Conservation (phyloP, 352 stramenopile genomes). For the Globisporangium orthogonon region DNA sequence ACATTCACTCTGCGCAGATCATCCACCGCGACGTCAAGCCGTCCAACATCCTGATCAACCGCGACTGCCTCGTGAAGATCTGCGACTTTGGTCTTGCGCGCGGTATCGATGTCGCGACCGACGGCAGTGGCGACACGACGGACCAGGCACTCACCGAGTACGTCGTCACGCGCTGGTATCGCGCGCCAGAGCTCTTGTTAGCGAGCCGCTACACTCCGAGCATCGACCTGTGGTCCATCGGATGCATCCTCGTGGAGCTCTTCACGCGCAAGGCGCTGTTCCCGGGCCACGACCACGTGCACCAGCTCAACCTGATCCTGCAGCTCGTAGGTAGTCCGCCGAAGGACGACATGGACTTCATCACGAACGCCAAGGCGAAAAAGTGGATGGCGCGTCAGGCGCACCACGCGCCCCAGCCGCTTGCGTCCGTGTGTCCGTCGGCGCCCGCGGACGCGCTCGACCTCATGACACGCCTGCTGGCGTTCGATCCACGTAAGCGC, state of each 20-base stretch:
- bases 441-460: constrained; percentile 68
- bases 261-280: constrained; percentile 85
- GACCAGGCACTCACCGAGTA: constrained; percentile 85
- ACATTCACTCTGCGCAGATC: constrained; percentile 85
- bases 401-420: constrained; percentile 41
- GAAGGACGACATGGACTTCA: constrained; percentile 62
- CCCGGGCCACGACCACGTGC: constrained; percentile 78
- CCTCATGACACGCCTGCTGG: constrained; percentile 79
- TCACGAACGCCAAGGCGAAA: constrained; percentile 81
- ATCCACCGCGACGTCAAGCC: constrained; percentile 94
- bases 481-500: constrained; percentile 85
- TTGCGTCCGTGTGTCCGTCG: constrained; percentile 43
- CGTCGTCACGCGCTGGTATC: constrained; percentile 94
- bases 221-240: constrained; percentile 95
- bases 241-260: constrained; percentile 99
- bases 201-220: constrained; percentile 93
- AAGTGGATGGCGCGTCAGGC: constrained; percentile 78
- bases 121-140: constrained; percentile 23
- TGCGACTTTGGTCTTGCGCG: constrained; percentile 89
- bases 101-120: constrained; percentile 44
- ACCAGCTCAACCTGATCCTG: constrained; percentile 88
- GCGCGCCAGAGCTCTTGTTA: constrained; percentile 90
- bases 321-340: constrained; percentile 62
- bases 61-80: constrained; percentile 85
- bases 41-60: constrained; percentile 95